These are phyloP conservation scores for Coniella vitis DNA, from an alignment of 2,329 filamentous ascomycete genomes.

Conservation along the genomic window DNA sequence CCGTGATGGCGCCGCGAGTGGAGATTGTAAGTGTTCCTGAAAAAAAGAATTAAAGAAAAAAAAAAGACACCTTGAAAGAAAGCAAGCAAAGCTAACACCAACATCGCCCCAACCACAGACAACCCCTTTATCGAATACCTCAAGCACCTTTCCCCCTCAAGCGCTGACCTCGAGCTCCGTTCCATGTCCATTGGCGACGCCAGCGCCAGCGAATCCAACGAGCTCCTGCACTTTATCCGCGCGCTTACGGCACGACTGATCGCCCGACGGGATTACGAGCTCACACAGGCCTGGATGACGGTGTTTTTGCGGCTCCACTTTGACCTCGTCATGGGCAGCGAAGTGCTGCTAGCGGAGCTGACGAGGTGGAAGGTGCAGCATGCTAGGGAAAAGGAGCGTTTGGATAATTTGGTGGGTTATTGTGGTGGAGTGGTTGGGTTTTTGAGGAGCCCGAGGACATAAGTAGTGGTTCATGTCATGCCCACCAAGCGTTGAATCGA, in stretches of 20 bases:
- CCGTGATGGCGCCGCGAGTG: conserved; percentile 43
- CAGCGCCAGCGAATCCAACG: conserved; percentile 49
- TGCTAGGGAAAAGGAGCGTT: conserved; percentile 60
- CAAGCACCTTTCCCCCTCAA: conserved; percentile 73
- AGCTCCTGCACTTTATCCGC: conserved; percentile 72
- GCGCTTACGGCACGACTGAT: conserved; percentile 67
- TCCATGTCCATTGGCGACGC: conserved; percentile 52
- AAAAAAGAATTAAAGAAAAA: not conserved
- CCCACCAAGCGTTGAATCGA: not conserved
- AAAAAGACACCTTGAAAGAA: not conserved
- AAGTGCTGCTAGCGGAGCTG: conserved; percentile 51
- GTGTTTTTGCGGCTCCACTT: conserved; percentile 81
- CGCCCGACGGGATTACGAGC: conserved; percentile 76
- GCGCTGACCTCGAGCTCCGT: conserved; percentile 84
- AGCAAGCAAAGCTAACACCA: not conserved
- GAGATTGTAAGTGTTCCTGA: conserved; percentile 49
- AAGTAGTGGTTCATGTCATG: not conserved
- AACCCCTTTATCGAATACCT: conserved; percentile 68
- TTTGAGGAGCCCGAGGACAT: conserved; percentile 58
- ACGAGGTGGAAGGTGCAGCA: conserved; percentile 66
- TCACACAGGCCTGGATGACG: conserved; percentile 95
- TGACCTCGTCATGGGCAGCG: conserved; percentile 45
- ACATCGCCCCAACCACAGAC: conserved; percentile 32
- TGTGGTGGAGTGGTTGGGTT: conserved; percentile 82
- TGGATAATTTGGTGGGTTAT: conserved; percentile 76